Conservation (phyloP, 139 green algal genomes). For the Choricystis sp. region DNA sequence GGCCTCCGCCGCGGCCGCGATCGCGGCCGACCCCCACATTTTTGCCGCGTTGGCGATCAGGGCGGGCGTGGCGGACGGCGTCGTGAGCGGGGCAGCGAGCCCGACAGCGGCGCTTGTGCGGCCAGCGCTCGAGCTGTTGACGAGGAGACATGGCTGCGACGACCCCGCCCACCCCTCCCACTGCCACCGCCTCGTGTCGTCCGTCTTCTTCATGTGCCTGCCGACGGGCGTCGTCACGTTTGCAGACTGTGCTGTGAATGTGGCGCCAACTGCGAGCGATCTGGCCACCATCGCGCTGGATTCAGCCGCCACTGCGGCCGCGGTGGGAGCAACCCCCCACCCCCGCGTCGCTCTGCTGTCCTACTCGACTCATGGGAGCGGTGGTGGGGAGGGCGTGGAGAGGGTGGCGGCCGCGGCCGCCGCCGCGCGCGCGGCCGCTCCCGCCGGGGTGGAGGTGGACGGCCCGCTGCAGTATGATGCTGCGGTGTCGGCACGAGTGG, state of each 20-base stretch:
- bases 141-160: neutral
- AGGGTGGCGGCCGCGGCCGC: neutral
- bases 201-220: neutral
- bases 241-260: neutral
- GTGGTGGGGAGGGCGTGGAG: neutral
- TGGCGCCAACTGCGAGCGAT: neutral
- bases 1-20: neutral
- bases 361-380: neutral
- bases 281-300: neutral
- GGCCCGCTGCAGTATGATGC: neutral
- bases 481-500: neutral
- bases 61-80: neutral
- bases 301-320: neutral
- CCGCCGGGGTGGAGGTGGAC: neutral
- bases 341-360: neutral
- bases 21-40: neutral
- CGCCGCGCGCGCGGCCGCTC: too few relatives aligned
- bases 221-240: neutral
- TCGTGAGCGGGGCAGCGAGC: neutral
- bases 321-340: neutral
- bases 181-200: neutral
- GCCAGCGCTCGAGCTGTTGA: neutral
- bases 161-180: too few relatives aligned
- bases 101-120: neutral
- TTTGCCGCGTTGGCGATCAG: neutral